Conservation (phyloP, 176 grass and related monocot species). For the Oryza coarctata region DNA sequence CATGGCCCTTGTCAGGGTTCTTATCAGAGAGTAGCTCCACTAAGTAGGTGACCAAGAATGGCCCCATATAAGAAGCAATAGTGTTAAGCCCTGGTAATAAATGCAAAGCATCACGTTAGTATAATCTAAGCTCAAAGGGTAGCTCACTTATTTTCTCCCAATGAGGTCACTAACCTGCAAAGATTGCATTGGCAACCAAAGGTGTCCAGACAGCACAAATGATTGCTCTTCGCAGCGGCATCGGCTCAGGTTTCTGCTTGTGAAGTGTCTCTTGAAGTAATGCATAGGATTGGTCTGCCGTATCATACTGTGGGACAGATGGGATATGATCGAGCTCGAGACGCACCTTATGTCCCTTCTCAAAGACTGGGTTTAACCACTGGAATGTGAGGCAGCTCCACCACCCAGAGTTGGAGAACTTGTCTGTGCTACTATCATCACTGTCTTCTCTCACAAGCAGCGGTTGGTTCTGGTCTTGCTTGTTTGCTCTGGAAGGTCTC, state of each 20-base stretch:
- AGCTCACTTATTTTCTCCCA: background rate
- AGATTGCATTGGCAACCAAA: constrained; percentile 64
- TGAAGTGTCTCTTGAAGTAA: constrained; percentile 60
- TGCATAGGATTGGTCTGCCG: constrained; percentile 51
- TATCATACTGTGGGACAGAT: constrained; percentile 50
- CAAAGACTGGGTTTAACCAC: constrained; percentile 75
- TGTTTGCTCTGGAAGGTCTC: constrained; percentile 18
- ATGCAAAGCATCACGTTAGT: constrained; percentile 7
- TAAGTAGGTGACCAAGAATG: constrained; percentile 78
- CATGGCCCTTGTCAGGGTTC: constrained; percentile 26
- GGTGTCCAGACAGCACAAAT: constrained; percentile 62
- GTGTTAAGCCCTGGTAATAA: constrained; percentile 73
- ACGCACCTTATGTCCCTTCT: constrained; percentile 50
- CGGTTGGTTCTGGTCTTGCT: constrained; percentile 30
- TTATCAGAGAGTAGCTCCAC: constrained; percentile 70
- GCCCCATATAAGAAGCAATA: constrained; percentile 64
- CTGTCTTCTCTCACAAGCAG: constrained; percentile 39
- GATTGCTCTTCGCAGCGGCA: constrained; percentile 51
- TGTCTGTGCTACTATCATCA: constrained; percentile 22
- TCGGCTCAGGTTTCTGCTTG: constrained; percentile 51
- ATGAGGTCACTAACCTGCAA: constrained; percentile 56
- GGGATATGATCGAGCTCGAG: constrained; percentile 71
- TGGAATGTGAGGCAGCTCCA: constrained; percentile 75
- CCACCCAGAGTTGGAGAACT: constrained; percentile 47
- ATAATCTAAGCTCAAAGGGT: background rate